These are phyloP conservation scores for Candida ulmi DNA, from an alignment of 805 yeast genomes.

Conservation along the genomic window DNA sequence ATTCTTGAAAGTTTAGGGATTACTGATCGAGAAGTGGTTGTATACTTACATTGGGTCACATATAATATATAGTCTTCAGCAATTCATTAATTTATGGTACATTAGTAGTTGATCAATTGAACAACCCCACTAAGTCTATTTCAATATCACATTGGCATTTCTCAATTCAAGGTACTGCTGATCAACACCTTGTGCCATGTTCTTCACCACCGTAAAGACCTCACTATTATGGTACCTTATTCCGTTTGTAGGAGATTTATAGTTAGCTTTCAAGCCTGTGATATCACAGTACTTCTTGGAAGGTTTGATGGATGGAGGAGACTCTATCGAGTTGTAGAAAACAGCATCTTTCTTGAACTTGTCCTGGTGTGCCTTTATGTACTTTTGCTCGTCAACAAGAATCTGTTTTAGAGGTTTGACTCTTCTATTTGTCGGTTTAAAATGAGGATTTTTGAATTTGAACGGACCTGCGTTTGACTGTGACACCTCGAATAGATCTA, in stretches of 20 bases:
- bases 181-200: constrained; percentile 86
- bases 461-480: constrained; percentile 27
- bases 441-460: constrained; percentile 52
- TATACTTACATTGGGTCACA: no score
- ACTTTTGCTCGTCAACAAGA: constrained; percentile 70
- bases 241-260: constrained; percentile 69
- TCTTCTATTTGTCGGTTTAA: constrained; percentile 51
- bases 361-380: constrained; percentile 35
- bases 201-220: constrained; percentile 68
- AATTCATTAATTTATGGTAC: no score
- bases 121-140: constrained; percentile 32
- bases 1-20: background rate
- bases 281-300: constrained; percentile 85
- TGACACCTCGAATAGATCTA: constrained; percentile 10
- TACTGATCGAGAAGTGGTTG: no score
- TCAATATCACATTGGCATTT: constrained; percentile 81
- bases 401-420: constrained; percentile 73
- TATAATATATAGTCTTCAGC: no score
- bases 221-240: constrained; percentile 79
- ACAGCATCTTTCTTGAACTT: constrained; percentile 41
- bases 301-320: constrained; percentile 86
- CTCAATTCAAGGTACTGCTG: constrained; percentile 86
- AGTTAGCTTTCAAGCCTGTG: constrained; percentile 78
- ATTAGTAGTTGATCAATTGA: no score
- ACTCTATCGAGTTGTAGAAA: constrained; percentile 65